A percentile compares a stretch with the other conserved stretches of the same genome.
These are phyloP conservation scores for Colletotrichum melonis DNA, from an alignment of 2,329 filamentous ascomycete genomes.

Conservation along the genomic window DNA sequence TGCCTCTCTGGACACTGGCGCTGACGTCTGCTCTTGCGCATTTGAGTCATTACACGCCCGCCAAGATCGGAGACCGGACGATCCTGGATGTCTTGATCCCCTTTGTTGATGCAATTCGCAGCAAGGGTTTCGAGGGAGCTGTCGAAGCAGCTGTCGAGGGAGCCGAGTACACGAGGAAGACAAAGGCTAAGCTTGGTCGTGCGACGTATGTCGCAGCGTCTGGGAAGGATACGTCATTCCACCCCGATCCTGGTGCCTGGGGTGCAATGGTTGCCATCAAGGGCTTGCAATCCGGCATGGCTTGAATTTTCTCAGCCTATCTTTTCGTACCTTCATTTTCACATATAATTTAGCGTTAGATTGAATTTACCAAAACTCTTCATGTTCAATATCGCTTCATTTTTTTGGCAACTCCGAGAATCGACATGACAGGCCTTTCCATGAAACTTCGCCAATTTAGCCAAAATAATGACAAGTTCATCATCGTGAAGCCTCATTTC, in stretches of 20 bases:
- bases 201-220: slow-evolving; percentile 74
- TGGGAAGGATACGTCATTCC: slow-evolving; percentile 58
- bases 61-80: slow-evolving; percentile 66
- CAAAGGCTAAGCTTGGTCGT: slow-evolving; percentile 73
- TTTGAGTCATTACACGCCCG: slow-evolving; percentile 64
- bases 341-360: not conserved
- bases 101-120: slow-evolving; percentile 60
- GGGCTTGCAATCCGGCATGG: slow-evolving; percentile 46
- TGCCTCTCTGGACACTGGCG: slow-evolving; percentile 56
- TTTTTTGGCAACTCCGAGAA: too few relatives aligned
- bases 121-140: slow-evolving; percentile 63
- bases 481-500: too few relatives aligned
- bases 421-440: accelerated
- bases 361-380: not conserved
- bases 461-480: too few relatives aligned
- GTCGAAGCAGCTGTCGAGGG: slow-evolving; percentile 70
- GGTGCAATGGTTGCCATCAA: slow-evolving; percentile 70
- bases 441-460: too few relatives aligned
- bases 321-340: not conserved
- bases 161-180: slow-evolving; percentile 71
- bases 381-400: not conserved
- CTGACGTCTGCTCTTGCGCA: slow-evolving; percentile 57
- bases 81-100: slow-evolving; percentile 69
- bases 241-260: slow-evolving; percentile 76
- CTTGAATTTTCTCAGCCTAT: not conserved